phyloP scores from a whole-genome alignment of 306 rosid genomes.

The Macrotyloma uniflorum region DNA sequence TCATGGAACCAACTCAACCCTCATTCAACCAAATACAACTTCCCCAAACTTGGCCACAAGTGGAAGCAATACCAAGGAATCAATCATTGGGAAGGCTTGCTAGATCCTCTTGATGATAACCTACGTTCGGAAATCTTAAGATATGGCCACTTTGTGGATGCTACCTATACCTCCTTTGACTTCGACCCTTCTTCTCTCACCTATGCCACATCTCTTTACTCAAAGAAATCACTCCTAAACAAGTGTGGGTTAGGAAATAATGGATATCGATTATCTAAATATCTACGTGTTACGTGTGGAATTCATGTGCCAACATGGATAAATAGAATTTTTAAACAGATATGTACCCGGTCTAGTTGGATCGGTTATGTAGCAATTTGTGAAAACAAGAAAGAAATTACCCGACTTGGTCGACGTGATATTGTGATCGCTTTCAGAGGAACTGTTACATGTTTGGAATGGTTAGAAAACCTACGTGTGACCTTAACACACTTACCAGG shows the following conservation, averaged over 20 bases:
- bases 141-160: constrained; percentile 69
- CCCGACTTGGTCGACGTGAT: constrained; percentile 70
- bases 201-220: constrained; percentile 7
- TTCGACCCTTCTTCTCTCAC: constrained; percentile 31
- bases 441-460: constrained; percentile 67
- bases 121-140: constrained; percentile 71
- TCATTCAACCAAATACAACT: background rate
- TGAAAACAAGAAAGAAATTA: constrained; percentile 53
- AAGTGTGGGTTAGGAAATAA: background rate
- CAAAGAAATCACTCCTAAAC: background rate
- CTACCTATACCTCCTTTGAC: constrained; percentile 55
- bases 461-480: constrained; percentile 78
- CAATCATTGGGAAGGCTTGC: constrained; percentile 66
- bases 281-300: constrained; percentile 29
- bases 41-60: constrained; percentile 40
- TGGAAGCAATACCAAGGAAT: constrained; percentile 77
- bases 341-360: constrained; percentile 53
- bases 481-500: constrained; percentile 41
- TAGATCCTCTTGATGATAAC: constrained; percentile 78
- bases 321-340: constrained; percentile 16
- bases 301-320: constrained; percentile 23
- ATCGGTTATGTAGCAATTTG: constrained; percentile 73
- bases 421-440: constrained; percentile 67
- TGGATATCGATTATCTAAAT: constrained; percentile 19
- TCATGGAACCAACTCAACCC: constrained; percentile 30